phyloP scores from a whole-genome alignment of 208 protist species.

The Trichomonas tenax region DNA sequence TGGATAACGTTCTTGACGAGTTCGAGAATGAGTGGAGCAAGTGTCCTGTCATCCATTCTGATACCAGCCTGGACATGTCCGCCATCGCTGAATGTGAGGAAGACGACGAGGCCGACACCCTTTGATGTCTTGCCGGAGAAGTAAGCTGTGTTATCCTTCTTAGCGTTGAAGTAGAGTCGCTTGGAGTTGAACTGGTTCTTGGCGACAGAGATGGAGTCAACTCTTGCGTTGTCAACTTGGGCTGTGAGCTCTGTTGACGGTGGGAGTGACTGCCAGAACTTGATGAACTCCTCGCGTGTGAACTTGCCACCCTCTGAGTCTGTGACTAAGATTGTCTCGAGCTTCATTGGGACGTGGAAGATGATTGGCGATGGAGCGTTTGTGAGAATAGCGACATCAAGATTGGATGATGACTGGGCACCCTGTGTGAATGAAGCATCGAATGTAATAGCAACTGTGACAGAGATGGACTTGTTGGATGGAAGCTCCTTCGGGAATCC shows the following conservation, averaged over 20 bases:
- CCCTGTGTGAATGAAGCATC: background rate
- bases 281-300: background rate
- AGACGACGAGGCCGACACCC: background rate
- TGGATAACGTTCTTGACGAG: background rate
- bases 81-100: background rate
- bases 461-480: background rate
- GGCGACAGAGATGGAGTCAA: background rate
- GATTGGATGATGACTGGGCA: background rate
- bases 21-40: background rate
- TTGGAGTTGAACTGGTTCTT: background rate
- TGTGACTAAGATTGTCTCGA: background rate
- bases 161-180: background rate
- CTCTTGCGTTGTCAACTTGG: background rate
- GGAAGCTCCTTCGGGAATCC: background rate
- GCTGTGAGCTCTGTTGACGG: background rate
- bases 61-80: background rate
- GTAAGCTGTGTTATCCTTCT: background rate
- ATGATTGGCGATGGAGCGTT: background rate
- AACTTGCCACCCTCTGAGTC: background rate
- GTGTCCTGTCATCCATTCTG: background rate
- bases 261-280: background rate
- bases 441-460: background rate
- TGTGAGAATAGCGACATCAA: background rate
- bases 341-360: background rate
- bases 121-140: background rate